phyloP scores from a whole-genome alignment of 371 early-diverging fungal genomes.

The Smittium mucronatum region DNA sequence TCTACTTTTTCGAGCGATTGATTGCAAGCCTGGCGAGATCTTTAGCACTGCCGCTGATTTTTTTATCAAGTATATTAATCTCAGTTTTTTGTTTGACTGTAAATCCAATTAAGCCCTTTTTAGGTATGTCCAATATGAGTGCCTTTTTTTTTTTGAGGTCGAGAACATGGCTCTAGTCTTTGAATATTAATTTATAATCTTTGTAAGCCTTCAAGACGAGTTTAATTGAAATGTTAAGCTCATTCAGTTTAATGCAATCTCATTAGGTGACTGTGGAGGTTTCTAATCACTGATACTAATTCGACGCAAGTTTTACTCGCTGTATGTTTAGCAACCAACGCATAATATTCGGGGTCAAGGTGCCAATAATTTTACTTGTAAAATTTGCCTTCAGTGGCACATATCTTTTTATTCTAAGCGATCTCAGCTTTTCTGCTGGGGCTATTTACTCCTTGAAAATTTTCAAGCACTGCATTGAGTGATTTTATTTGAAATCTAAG shows the following conservation, averaged over 20 bases:
- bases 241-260: neutral
- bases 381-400: neutral
- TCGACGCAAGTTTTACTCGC: neutral
- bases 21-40: constrained; percentile 1
- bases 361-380: neutral
- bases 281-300: neutral
- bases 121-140: neutral
- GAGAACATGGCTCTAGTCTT: neutral
- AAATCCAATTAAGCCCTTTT: too few relatives aligned
- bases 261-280: neutral
- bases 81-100: neutral
- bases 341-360: neutral
- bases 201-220: neutral
- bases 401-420: neutral
- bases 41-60: neutral
- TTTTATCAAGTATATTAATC: neutral
- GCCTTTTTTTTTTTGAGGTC: neutral
- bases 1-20: neutral
- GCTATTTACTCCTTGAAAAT: neutral
- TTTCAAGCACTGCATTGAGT: neutral
- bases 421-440: neutral
- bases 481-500: neutral
- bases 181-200: neutral
- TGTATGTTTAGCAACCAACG: neutral
- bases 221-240: neutral